Base-by-base conservation (phyloP, 306 rosid species). In the Vigna radiata region DNA sequence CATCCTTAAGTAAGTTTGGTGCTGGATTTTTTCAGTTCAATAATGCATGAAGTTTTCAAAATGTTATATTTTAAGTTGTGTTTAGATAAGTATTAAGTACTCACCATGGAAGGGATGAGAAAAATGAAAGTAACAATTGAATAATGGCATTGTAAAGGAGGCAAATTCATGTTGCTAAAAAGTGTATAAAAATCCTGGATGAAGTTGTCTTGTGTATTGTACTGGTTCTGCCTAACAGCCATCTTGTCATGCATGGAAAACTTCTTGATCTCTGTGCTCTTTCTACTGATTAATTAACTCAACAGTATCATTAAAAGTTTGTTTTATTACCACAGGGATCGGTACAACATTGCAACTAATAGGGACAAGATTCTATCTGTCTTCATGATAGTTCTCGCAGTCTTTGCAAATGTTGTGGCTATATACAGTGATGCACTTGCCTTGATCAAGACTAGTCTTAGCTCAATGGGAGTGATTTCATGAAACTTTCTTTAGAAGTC, bases 391-490 rank as follows among this genome's bases (percentile, higher is more conserved):
- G 85, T 82, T 23, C 85, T 93, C 8, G 93, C 97, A 29, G 91
- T 91, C 54, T 85, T 93, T 71, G 88, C 97, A 41, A 93, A 83
- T 54, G 72, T 48, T 53, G 83, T 93, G 84, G 98, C 98, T 71
- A 89, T 93, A 77, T 93, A 87, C 44, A 89, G 98, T 44, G 90
- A 93, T 80, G 91, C 97, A 76, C 83, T 79, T 86, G 78, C 89
- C 55, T 67, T 91, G 85, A 77, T 89, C 71, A 89, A 88, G 82
- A 91, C 55, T 53, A 87, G 77, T 53, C 10, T 36, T 76, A 41
- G 49, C 78, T 4, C 27, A 60, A 2, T 60, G 47, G 21, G 76
- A 50, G 36, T 70, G 87, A 86, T 77, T 73, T 58, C 60, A 49
- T 41, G 19, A 31, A 64, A 52, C 43, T 54, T 52, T 73, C 58